A percentile compares a stretch with the other conserved stretches of the same genome.
Conservation (phyloP, 2,329 filamentous ascomycete species). For the Dactylonectria macrodidyma region DNA sequence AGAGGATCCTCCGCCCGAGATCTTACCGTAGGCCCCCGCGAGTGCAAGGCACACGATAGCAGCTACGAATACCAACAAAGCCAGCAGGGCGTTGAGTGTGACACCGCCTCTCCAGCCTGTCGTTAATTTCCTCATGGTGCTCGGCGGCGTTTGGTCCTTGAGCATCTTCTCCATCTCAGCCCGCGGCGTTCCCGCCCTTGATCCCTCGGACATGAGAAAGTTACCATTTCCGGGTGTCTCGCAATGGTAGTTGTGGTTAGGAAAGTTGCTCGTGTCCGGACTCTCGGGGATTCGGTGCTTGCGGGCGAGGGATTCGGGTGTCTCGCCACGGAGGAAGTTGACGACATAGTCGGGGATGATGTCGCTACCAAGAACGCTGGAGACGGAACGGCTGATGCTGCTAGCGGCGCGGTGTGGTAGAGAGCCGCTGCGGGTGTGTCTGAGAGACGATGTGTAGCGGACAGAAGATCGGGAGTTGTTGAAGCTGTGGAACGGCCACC, state of each 20-base stretch:
- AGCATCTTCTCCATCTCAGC: constrained; percentile 48
- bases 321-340: constrained; percentile 69
- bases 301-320: constrained; percentile 65
- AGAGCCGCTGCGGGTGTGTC: constrained; percentile 41
- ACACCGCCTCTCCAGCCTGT: constrained; percentile 66
- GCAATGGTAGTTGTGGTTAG: constrained; percentile 21
- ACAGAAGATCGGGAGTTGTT: constrained; percentile 47
- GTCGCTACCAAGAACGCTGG: constrained; percentile 56
- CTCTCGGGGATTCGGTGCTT: constrained; percentile 53
- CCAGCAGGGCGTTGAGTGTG: constrained; percentile 59
- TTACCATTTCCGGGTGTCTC: constrained; percentile 34
- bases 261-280: constrained; percentile 46
- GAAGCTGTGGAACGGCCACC: constrained; percentile 49
- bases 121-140: constrained; percentile 45
- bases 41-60: constrained; percentile 58
- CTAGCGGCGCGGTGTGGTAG: constrained; percentile 45
- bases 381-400: constrained; percentile 49
- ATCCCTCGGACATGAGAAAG: constrained; percentile 31
- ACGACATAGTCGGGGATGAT: constrained; percentile 70
- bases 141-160: constrained; percentile 42
- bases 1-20: constrained; percentile 53
- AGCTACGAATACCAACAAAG: constrained; percentile 56
- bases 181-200: constrained; percentile 41
- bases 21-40: constrained; percentile 52
- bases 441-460: constrained; percentile 38